Evolutionary conservation across 306 rosid genomes (phyloP).

Genomic region (Rosa lucieae): DNA sequence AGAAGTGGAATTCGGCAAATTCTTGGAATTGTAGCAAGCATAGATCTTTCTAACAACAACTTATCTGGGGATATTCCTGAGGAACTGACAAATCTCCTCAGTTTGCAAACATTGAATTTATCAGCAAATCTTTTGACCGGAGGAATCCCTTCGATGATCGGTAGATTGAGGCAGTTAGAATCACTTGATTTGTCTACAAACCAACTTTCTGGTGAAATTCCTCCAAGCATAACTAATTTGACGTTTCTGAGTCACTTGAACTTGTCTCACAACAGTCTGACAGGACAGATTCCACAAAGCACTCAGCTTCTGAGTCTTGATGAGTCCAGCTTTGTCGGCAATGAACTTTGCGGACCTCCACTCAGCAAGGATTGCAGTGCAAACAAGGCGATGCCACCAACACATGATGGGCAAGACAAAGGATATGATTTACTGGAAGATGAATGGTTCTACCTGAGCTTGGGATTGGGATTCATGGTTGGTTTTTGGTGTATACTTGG

Average conservation of each 20-base stretch:
- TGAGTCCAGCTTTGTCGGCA: neutral
- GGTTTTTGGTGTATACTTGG: slow-evolving; percentile 20
- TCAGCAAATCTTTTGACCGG: slow-evolving; percentile 3
- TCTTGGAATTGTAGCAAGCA: neutral
- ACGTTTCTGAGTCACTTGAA: slow-evolving; percentile 4
- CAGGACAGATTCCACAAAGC: slow-evolving; percentile 3
- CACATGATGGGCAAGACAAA: neutral
- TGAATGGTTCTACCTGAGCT: slow-evolving; percentile 2
- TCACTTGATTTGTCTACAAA: slow-evolving; percentile 13
- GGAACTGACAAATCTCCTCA: slow-evolving; percentile 14
- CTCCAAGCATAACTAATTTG: neutral
- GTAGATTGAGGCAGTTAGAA: neutral
- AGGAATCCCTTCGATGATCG: slow-evolving; percentile 11
- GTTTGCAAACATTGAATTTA: slow-evolving; percentile 8
- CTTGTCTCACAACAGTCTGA: slow-evolving; percentile 12
- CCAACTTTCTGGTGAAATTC: slow-evolving; percentile 16
- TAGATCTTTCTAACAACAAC: slow-evolving; percentile 9
- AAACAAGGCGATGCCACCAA: neutral
- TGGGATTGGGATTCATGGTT: slow-evolving; percentile 6
- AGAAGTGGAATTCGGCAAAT: neutral
- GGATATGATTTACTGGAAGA: slow-evolving; percentile 12
- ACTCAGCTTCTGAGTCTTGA: slow-evolving; percentile 7
- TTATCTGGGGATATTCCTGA: neutral
- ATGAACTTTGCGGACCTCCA: slow-evolving; percentile 1
- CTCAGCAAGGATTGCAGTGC: neutral